Base-by-base conservation (phyloP, 768 basidiomycete genomes). In the Trametes coccinea region DNA sequence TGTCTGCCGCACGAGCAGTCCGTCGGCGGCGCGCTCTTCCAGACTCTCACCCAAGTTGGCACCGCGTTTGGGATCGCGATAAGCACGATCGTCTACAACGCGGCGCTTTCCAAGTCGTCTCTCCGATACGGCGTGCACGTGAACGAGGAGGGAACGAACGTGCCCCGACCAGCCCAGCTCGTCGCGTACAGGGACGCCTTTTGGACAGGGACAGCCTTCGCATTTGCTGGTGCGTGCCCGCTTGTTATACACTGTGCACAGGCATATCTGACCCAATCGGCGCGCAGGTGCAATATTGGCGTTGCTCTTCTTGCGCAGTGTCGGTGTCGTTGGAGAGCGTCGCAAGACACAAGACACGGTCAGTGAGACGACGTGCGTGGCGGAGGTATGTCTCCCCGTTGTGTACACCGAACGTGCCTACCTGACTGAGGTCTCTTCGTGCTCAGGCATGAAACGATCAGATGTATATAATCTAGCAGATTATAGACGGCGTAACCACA, bases 1-100 rank as follows among this genome's bases (percentile, higher is more conserved):
- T 79, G 84, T 1, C 70, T 80, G 2, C 84, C 84, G 2, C 79
- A 88, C 56, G 91, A 93, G 66, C 91, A 93, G 72, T 87, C 84
- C 71, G 77, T 92, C 3, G 84, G 86, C 4, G 90, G 88, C 3
- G 91, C 84, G 11, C 60, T 92, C 17, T 92, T 92, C 73, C 88
- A 89, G 69, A 91, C 91, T 0, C 85, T 93, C 82, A 87, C 82
- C 5, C 60, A 88, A 88, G 72, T 92, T 14, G 90, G 90, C 9
- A 83, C 82, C 0, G 81, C 88, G 5, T 78, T 90, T 37, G 90
- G 90, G 16, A 78, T 90, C 3, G 86, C 89, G 10, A 78, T 90
- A 11, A 80, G 85, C 6, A 91, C 89, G 0, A 86, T 91, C 37
- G 86, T 89, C 43, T 89, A 84, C 71, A 80, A 90, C 65, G 73